phyloP scores from a whole-genome alignment of 2,329 filamentous ascomycete species.

The Fusarium compactum region DNA sequence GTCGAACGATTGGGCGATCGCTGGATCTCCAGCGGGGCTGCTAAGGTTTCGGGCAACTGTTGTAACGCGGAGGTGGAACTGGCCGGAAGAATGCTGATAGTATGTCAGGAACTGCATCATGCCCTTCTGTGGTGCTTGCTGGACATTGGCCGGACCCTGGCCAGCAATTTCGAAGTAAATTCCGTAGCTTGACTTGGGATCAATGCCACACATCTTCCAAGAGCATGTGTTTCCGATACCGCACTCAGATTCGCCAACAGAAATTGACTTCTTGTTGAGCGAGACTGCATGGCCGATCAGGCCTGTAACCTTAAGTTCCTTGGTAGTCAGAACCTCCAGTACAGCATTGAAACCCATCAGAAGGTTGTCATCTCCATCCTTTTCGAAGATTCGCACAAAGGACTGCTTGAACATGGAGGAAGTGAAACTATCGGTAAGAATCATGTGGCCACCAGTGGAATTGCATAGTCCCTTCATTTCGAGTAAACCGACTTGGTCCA shows the following conservation, averaged over 20 bases:
- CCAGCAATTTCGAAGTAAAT: conserved; percentile 98
- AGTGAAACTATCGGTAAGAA: conserved; percentile 97
- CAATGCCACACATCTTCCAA: conserved; percentile 99
- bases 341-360: conserved; percentile 99
- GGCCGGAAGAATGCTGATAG: conserved; percentile 96
- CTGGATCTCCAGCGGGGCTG: conserved; percentile 92
- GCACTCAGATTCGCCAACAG: conserved; percentile 96
- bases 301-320: conserved; percentile 97
- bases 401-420: conserved; percentile 99
- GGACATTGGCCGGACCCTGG: conserved; percentile 88
- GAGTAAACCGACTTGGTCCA: conserved; percentile 95
- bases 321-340: conserved; percentile 94
- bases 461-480: conserved; percentile 99
- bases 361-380: conserved; percentile 93
- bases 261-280: conserved; percentile 97
- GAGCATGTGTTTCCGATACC: conserved; percentile 98
- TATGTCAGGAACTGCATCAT: conserved; percentile 99
- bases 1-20: conserved; percentile 96
- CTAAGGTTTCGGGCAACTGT: conserved; percentile 92
- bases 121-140: conserved; percentile 88
- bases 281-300: conserved; percentile 97
- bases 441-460: conserved; percentile 97
- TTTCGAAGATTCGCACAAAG: conserved; percentile 96
- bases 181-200: conserved; percentile 92
- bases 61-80: conserved; percentile 95